A percentile compares a stretch with the other conserved stretches of the same genome.
phyloP scores from a whole-genome alignment of 2,329 filamentous ascomycete species.

The Monilinia fructicola region DNA sequence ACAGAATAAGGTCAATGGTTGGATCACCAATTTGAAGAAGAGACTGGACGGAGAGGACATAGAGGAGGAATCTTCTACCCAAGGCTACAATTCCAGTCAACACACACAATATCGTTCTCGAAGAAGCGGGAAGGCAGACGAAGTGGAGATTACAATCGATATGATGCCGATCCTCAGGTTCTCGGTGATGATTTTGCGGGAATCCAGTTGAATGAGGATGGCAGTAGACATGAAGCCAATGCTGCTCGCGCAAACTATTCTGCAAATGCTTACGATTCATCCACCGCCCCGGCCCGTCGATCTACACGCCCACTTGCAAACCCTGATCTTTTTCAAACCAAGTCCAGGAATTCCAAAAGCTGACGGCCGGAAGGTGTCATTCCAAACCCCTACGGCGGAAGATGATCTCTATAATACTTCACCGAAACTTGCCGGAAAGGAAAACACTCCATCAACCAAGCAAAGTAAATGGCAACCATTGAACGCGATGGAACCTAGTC shows the following conservation, averaged over 20 bases:
- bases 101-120: conserved; percentile 38
- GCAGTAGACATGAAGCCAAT: conserved; percentile 51
- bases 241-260: neutral
- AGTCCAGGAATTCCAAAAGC: conserved; percentile 47
- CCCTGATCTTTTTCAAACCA: conserved; percentile 75
- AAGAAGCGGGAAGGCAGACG: conserved; percentile 65
- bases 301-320: conserved; percentile 69
- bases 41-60: conserved; percentile 88
- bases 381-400: conserved; percentile 59
- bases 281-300: conserved; percentile 54
- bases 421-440: conserved; percentile 55
- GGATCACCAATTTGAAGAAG: conserved; percentile 91
- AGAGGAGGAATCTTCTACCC: conserved; percentile 39
- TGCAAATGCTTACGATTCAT: conserved; percentile 34
- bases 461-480: conserved; percentile 97
- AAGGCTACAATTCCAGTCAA: conserved; percentile 42
- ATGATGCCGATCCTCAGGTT: conserved; percentile 91
- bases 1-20: conserved; percentile 86
- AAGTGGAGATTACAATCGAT: conserved; percentile 86
- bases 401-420: conserved; percentile 74
- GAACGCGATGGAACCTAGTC: conserved; percentile 78
- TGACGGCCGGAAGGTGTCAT: conserved; percentile 53
- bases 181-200: conserved; percentile 85
- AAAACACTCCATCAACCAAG: conserved; percentile 55
- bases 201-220: conserved; percentile 64